Conservation (phyloP, 345 rosid species). For the Salix arbutifolia region DNA sequence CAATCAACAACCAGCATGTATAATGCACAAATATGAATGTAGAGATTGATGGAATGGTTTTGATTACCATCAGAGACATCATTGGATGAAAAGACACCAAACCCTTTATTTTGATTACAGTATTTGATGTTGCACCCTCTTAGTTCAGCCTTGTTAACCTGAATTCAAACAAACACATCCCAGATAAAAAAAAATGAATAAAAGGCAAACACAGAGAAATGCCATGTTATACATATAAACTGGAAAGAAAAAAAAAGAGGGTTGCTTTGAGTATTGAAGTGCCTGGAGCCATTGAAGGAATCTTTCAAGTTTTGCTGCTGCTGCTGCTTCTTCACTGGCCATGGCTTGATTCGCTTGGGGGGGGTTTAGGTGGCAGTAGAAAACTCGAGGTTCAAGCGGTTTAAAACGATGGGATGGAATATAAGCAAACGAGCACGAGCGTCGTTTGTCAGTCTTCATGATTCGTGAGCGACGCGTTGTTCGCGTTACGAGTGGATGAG, state of each 20-base stretch:
- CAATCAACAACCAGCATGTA: neutral
- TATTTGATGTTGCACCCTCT: constrained; percentile 65
- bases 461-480: too few relatives aligned
- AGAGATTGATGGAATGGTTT: neutral
- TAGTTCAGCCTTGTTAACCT: constrained; percentile 68
- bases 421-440: too few relatives aligned
- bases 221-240: neutral
- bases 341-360: constrained; percentile 13
- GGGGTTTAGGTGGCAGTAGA: too few relatives aligned
- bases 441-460: too few relatives aligned
- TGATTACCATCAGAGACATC: constrained; percentile 44
- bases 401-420: too few relatives aligned
- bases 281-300: constrained; percentile 73
- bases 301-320: constrained; percentile 39
- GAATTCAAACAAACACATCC: neutral
- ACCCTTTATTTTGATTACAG: constrained; percentile 59
- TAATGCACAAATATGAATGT: neutral
- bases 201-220: neutral
- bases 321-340: constrained; percentile 31
- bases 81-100: constrained; percentile 54
- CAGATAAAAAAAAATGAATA: neutral
- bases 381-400: neutral
- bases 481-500: too few relatives aligned
- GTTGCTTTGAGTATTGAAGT: neutral
- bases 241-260: neutral